phyloP scores from a whole-genome alignment of 305 asterid species.

The Fraxinus platypoda region DNA sequence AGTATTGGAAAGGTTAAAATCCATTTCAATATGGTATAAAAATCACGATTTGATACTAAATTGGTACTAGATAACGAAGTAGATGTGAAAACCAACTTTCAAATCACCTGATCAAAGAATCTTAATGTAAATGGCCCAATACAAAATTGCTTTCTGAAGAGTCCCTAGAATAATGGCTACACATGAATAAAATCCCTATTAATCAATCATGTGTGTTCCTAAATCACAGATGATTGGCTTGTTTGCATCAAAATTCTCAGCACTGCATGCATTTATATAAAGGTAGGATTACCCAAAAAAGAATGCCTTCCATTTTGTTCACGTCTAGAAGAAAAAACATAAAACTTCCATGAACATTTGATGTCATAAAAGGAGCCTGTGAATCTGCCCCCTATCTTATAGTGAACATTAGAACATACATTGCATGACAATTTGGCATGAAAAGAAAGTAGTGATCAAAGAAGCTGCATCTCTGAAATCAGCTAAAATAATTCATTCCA shows the following conservation, averaged over 20 bases:
- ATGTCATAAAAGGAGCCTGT: neutral
- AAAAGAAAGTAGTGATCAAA: conserved; percentile 14
- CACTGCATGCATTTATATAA: neutral
- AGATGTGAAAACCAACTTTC: neutral
- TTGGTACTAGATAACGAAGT: neutral
- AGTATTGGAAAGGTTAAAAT: neutral
- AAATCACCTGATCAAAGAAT: neutral
- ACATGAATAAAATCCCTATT: neutral
- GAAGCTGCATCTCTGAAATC: conserved; percentile 33
- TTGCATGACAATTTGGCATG: neutral
- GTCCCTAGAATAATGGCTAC: neutral
- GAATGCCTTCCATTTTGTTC: neutral
- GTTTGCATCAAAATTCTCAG: neutral
- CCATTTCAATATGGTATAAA: neutral
- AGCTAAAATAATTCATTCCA: conserved; percentile 58
- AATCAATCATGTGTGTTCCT: neutral
- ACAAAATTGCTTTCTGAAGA: neutral
- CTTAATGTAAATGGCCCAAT: neutral
- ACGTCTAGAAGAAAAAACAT: neutral
- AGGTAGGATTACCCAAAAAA: neutral
- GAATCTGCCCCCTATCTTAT: neutral
- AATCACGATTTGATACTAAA: neutral
- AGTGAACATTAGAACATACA: neutral
- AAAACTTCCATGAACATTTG: neutral
- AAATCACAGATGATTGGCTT: neutral